Percentiles rank a stretch among this genome's conserved stretches.
Evolutionary conservation across 169 alveolate species (phyloP).

Genomic region (Cryptosporidium sp.): DNA sequence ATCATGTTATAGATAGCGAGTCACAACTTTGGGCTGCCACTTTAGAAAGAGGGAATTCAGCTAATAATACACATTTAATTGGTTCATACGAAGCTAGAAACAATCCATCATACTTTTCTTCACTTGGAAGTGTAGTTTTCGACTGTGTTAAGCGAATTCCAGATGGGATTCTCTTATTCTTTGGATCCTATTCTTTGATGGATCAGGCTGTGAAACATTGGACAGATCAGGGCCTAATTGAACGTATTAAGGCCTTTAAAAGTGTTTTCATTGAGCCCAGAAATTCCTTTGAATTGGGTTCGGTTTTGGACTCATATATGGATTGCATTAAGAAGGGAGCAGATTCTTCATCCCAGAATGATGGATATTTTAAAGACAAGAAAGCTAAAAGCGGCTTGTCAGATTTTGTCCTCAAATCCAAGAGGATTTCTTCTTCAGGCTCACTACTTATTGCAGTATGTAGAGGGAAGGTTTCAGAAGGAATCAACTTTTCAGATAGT

Average conservation of each 20-base stretch:
- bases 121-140: conserved; percentile 87
- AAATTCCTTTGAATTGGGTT: conserved; percentile 41
- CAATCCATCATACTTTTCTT: conserved; percentile 81
- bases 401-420: conserved; percentile 32
- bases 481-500: conserved; percentile 93
- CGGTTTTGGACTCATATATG: conserved; percentile 57
- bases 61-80: conserved; percentile 80
- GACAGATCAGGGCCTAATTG: conserved; percentile 85
- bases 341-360: neutral
- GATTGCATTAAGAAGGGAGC: conserved; percentile 27
- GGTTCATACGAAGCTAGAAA: conserved; percentile 86
- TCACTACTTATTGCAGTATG: conserved; percentile 93
- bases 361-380: neutral
- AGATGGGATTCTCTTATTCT: conserved; percentile 89
- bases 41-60: conserved; percentile 73
- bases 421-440: conserved; percentile 80
- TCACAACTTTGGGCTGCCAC: conserved; percentile 87
- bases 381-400: conserved; percentile 13
- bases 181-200: conserved; percentile 91
- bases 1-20: conserved; percentile 90
- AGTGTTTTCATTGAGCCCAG: conserved; percentile 80
- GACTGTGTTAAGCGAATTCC: conserved; percentile 86
- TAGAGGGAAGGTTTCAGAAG: conserved; percentile 95
- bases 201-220: conserved; percentile 85
- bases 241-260: conserved; percentile 80